A percentile compares a stretch with the other conserved stretches of the same genome.
Conservation (phyloP, 306 rosid genomes). For the Cucurbita ficifolia region DNA sequence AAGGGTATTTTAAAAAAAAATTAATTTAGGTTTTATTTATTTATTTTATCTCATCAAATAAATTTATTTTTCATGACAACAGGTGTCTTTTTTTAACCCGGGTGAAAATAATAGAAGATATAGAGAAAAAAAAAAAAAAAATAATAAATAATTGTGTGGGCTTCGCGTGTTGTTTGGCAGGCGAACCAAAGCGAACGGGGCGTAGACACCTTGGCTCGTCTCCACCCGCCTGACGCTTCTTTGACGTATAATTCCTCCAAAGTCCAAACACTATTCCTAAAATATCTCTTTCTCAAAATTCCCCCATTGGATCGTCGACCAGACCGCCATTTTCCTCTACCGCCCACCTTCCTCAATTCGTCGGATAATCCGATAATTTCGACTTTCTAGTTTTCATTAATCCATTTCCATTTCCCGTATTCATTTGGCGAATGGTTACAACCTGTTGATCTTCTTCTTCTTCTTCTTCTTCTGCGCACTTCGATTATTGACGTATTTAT, state of each 20-base stretch:
- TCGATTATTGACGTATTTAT: neutral
- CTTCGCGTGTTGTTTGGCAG: slow-evolving; percentile 1
- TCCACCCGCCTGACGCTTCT: neutral
- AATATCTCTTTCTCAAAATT: neutral
- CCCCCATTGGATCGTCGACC: neutral
- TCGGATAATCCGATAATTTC: neutral
- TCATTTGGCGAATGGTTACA: neutral
- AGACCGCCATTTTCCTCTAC: neutral
- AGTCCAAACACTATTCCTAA: neutral
- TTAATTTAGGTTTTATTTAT: too few species aligned
- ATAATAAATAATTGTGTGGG: neutral
- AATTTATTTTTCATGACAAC: too few species aligned
- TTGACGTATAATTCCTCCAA: neutral
- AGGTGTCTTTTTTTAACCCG: too few species aligned
- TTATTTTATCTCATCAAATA: too few species aligned
- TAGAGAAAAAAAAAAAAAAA: too few species aligned
- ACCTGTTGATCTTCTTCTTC: neutral
- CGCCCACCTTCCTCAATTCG: neutral
- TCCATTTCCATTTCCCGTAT: neutral
- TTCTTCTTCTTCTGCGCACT: neutral
- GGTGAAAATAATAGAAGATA: too few species aligned
- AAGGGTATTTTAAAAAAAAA: too few species aligned
- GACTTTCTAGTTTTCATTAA: neutral
- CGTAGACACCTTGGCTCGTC: neutral
- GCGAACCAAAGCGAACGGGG: neutral